Percentiles rank a stretch among this genome's conserved stretches.
These are phyloP conservation scores for Xylaria nigripes DNA, from an alignment of 495 filamentous ascomycete genomes.

Conservation along the genomic window DNA sequence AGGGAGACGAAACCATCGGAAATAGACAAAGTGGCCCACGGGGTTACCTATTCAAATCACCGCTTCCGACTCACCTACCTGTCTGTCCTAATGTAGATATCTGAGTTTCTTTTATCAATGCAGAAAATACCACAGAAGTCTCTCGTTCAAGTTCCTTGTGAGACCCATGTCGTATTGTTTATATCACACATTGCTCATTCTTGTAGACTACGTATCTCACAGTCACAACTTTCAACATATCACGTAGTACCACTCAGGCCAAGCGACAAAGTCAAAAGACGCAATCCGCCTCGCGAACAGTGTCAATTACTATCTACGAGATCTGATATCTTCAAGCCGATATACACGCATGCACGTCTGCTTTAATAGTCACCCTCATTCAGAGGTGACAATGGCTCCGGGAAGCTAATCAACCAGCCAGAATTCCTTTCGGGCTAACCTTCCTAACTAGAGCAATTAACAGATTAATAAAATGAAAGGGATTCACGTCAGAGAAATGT, in stretches of 20 bases:
- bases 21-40: constrained; percentile 12
- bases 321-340: background rate
- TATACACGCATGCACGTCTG: constrained; percentile 3
- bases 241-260: background rate
- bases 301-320: background rate
- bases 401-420: background rate
- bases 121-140: background rate
- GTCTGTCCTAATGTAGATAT: constrained; percentile 12
- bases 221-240: no score
- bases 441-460: background rate
- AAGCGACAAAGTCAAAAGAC: background rate
- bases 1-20: constrained; percentile 41
- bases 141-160: background rate
- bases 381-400: no score
- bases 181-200: background rate
- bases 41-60: constrained; percentile 9
- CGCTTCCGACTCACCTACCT: background rate
- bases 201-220: background rate
- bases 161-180: background rate
- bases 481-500: background rate
- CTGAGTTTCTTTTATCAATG: constrained; percentile 8
- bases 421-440: background rate
- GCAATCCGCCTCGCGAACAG: background rate
- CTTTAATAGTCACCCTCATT: background rate
- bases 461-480: background rate